A percentile compares a stretch with the other conserved stretches of the same genome.
Conservation (phyloP, 2,329 filamentous ascomycete species). For the Aspergillus arachidicola region DNA sequence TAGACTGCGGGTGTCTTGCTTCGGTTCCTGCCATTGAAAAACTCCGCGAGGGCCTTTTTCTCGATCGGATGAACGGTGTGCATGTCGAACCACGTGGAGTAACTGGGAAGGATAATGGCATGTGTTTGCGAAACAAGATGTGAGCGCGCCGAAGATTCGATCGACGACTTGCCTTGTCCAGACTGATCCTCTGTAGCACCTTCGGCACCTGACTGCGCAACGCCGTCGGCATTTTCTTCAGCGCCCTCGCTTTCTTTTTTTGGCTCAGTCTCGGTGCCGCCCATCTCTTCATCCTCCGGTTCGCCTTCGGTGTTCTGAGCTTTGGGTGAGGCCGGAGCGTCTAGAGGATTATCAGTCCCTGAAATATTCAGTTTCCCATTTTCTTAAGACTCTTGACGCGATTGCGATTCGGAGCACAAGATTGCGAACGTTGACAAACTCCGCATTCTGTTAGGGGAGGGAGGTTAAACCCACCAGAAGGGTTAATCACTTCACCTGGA, state of each 20-base stretch:
- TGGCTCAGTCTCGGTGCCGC: slow-evolving; percentile 56
- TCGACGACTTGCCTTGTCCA: slow-evolving; percentile 73
- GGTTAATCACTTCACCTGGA: slow-evolving; percentile 31
- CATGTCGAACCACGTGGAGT: slow-evolving; percentile 99
- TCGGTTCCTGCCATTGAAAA: slow-evolving; percentile 97
- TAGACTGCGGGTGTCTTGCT: slow-evolving; percentile 98
- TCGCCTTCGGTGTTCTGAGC: slow-evolving; percentile 62
- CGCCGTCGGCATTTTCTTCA: slow-evolving; percentile 50
- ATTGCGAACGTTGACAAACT: slow-evolving; percentile 24
- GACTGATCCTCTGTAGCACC: slow-evolving; percentile 56
- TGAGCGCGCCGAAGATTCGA: slow-evolving; percentile 85
- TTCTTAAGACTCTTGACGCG: slow-evolving; percentile 33
- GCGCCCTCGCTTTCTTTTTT: slow-evolving; percentile 50
- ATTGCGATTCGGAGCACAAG: slow-evolving; percentile 33
- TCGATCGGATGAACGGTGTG: slow-evolving; percentile 86
- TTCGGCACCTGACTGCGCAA: slow-evolving; percentile 49
- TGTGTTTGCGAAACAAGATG: slow-evolving; percentile 93
- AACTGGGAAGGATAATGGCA: slow-evolving; percentile 93
- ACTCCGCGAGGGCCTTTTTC: slow-evolving; percentile 92
- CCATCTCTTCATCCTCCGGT: slow-evolving; percentile 78
- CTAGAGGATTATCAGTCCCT: slow-evolving; percentile 66
- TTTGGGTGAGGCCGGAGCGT: slow-evolving; percentile 67
- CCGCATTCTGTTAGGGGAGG: slow-evolving; percentile 14
- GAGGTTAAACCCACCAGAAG: slow-evolving; percentile 34
- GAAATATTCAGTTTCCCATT: slow-evolving; percentile 31